Base-by-base conservation (phyloP, 495 filamentous ascomycete genomes). In the Astrothelium macrocarpum region DNA sequence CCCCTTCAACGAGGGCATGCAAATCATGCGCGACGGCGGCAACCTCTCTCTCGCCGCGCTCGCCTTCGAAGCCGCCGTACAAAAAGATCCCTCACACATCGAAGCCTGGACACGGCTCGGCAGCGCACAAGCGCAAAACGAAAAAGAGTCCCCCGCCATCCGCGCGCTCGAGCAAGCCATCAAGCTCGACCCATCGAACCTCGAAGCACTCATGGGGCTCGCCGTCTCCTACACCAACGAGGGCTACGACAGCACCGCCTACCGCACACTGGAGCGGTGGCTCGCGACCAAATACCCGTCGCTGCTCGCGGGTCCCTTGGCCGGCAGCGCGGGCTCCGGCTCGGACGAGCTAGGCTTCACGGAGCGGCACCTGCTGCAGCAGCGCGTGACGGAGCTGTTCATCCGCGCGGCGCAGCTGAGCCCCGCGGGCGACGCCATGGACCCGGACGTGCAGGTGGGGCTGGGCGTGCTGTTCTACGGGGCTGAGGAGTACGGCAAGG, bases 221-320 rank as follows among this genome's bases (percentile, higher is more conserved):
- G 90, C 93, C 45, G 94, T 99, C 46, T 92, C 88, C n/a, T 99
- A 97, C 75, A 97, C 95, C 36, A 99, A 99, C 77, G 94, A 99
- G 75, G 94, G 93, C 65, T 97, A 97, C 78, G 94, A 97, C 72
- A 90, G 86, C 66, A 93, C 90, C 25, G 95, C 94, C 64, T 99
- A 97, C 79, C 89, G 93, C 31, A 96, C 92, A 20, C 82, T 99
- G 18, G 95, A 99, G 78, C 89, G 91, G 68, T 99, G 94, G 94
- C 84, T 99, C 58, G 85, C 88, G 12, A 82, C 88, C 74, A 96
- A 94, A 74, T 98, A 98, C 75, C 94, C 94, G 9, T 74, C 82
- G 16, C 82, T 96, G 70, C 84, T 93, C 71, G 70, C 82, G 25
- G 85, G 85, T 2, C 71, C 72, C 39, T 79, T 96, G 10, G 85